Percentiles rank a stretch among this genome's conserved stretches.
phyloP scores from a whole-genome alignment of 345 rosid species.

The Turnera subulata region DNA sequence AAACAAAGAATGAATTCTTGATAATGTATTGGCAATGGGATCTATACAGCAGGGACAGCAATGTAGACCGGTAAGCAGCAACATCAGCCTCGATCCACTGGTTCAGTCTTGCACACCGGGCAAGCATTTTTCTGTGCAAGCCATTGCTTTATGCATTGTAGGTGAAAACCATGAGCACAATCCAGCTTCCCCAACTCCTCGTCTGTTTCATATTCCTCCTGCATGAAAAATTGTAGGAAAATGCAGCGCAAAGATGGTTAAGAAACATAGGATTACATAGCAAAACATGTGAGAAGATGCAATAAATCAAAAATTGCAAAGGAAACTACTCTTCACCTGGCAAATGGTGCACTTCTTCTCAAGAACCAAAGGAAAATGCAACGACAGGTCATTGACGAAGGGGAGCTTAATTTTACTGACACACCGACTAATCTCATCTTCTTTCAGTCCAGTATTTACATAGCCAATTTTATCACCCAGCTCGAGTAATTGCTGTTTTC shows the following conservation, averaged over 20 bases:
- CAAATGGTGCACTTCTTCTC: conserved; percentile 85
- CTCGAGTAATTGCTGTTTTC: conserved; percentile 70
- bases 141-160: conserved; percentile 84
- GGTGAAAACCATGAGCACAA: conserved; percentile 79
- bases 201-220: conserved; percentile 76
- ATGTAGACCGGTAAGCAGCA: too few species aligned
- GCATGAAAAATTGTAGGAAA: conserved; percentile 7
- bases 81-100: conserved; percentile 38
- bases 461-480: conserved; percentile 85
- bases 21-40: conserved; percentile 23
- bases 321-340: conserved; percentile 41
- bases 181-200: conserved; percentile 65
- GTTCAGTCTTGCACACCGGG: conserved; percentile 74
- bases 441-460: conserved; percentile 77
- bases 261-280: neutral
- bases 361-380: conserved; percentile 17
- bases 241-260: neutral
- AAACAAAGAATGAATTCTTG: conserved; percentile 24
- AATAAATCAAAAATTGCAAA: neutral
- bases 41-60: conserved; percentile 44
- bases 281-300: neutral
- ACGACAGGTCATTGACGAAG: conserved; percentile 28
- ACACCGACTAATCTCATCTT: conserved; percentile 64
- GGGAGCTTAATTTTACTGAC: conserved; percentile 54
- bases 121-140: conserved; percentile 71